phyloP scores from a whole-genome alignment of 1,139 yeast genomes.

The Hansenula lynferdii region DNA sequence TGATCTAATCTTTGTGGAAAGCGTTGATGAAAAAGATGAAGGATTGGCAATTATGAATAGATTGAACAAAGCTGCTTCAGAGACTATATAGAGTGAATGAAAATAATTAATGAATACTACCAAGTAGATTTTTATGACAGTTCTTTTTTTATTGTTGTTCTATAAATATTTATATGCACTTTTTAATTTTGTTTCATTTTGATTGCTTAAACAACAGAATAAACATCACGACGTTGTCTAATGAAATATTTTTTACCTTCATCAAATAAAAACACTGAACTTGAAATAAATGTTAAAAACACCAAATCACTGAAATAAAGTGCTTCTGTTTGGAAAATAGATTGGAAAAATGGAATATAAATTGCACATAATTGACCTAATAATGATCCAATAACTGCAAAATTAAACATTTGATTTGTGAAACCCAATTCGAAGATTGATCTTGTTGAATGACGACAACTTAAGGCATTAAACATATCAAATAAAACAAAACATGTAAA shows the following conservation, averaged over 20 bases:
- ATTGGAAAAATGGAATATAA: conserved; percentile 87
- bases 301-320: conserved; percentile 62
- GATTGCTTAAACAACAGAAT: conserved; percentile 16
- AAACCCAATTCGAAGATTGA: conserved; percentile 79
- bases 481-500: conserved; percentile 92
- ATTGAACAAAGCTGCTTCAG: conserved; percentile 77
- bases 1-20: conserved; percentile 66
- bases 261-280: conserved; percentile 81
- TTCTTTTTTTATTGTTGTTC: too few species aligned
- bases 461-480: conserved; percentile 93
- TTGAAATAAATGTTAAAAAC: conserved; percentile 57
- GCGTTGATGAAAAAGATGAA: conserved; percentile 62
- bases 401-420: conserved; percentile 82
- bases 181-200: background rate
- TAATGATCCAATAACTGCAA: conserved; percentile 86
- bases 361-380: conserved; percentile 93
- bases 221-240: conserved; percentile 11
- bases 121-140: too few species aligned
- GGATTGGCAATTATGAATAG: conserved; percentile 96
- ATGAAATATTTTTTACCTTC: conserved; percentile 61
- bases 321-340: conserved; percentile 92
- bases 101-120: too few species aligned
- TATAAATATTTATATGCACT: background rate
- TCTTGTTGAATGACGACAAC: conserved; percentile 85
- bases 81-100: conserved; percentile 22